These are phyloP conservation scores for Fusarium sp. DNA, from an alignment of 2,329 filamentous ascomycete species.

Conservation along the genomic window DNA sequence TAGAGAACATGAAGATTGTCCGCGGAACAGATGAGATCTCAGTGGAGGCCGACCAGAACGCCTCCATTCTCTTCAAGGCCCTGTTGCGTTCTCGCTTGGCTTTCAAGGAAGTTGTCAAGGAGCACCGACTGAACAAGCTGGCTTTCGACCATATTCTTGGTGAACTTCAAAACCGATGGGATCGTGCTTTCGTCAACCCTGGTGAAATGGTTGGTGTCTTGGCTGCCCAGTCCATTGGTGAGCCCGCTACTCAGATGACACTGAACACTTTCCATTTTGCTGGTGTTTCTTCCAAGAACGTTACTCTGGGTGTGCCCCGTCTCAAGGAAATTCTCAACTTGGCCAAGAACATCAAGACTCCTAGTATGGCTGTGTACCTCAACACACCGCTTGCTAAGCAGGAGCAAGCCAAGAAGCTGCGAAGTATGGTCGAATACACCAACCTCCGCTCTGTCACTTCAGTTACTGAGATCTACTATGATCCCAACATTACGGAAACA, in stretches of 20 bases:
- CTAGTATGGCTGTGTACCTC: slow-evolving; percentile 94
- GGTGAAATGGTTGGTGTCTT: slow-evolving; percentile 99
- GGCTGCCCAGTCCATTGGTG: slow-evolving; percentile 97
- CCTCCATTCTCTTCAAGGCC: slow-evolving; percentile 92
- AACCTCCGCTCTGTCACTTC: slow-evolving; percentile 91
- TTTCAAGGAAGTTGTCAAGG: slow-evolving; percentile 90
- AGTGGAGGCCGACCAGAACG: slow-evolving; percentile 84
- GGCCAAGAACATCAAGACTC: slow-evolving; percentile 97
- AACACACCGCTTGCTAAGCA: slow-evolving; percentile 73
- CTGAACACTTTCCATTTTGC: slow-evolving; percentile 99
- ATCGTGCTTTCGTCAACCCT: slow-evolving; percentile 84
- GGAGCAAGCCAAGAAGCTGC: slow-evolving; percentile 84
- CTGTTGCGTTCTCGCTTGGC: slow-evolving; percentile 88
- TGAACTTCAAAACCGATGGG: slow-evolving; percentile 89
- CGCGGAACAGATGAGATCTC: slow-evolving; percentile 87
- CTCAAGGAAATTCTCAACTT: slow-evolving; percentile 99
- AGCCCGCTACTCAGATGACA: slow-evolving; percentile 99
- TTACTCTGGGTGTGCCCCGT: slow-evolving; percentile 97
- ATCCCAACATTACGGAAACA: slow-evolving; percentile 87
- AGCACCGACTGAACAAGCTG: slow-evolving; percentile 87
- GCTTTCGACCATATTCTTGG: slow-evolving; percentile 94
- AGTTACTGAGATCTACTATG: slow-evolving; percentile 96
- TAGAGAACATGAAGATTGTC: slow-evolving; percentile 84
- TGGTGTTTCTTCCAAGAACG: slow-evolving; percentile 99
- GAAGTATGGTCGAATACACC: slow-evolving; percentile 93